Conservation (phyloP, 352 stramenopile genomes). For the Phytophthora gonapodyides region DNA sequence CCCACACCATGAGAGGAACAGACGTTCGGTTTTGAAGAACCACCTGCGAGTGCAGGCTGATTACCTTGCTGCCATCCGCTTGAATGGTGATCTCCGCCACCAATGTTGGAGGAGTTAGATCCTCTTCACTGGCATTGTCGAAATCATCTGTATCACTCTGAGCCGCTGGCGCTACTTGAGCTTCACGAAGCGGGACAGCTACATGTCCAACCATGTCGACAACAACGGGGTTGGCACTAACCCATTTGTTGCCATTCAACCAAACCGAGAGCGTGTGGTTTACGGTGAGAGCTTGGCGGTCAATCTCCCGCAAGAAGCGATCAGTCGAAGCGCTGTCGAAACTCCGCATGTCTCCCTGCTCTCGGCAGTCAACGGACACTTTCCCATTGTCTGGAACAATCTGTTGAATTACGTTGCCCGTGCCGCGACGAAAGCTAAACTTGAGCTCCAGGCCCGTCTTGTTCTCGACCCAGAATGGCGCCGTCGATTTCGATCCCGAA, state of each 20-base stretch:
- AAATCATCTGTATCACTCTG: slow-evolving; percentile 39
- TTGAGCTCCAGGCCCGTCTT: slow-evolving; percentile 82
- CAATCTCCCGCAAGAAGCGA: slow-evolving; percentile 70
- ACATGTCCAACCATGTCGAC: slow-evolving; percentile 90
- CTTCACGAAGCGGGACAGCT: slow-evolving; percentile 76
- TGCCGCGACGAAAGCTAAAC: slow-evolving; percentile 86
- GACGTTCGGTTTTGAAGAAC: slow-evolving; percentile 88
- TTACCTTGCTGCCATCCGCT: slow-evolving; percentile 87
- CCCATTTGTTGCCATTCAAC: slow-evolving; percentile 87
- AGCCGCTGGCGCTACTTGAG: slow-evolving; percentile 10
- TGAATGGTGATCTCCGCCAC: slow-evolving; percentile 89
- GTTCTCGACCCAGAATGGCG: slow-evolving; percentile 91
- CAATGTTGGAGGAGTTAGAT: slow-evolving; percentile 69
- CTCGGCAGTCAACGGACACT: slow-evolving; percentile 84
- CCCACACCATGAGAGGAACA: slow-evolving; percentile 88
- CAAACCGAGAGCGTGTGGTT: slow-evolving; percentile 90
- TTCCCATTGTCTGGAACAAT: slow-evolving; percentile 63
- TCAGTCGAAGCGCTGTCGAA: slow-evolving; percentile 86
- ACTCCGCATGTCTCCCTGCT: slow-evolving; percentile 86
- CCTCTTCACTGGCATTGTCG: slow-evolving; percentile 49
- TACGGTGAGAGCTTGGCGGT: slow-evolving; percentile 77
- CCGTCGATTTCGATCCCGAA: slow-evolving; percentile 82
- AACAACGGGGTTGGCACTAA: slow-evolving; percentile 84
- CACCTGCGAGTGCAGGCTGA: slow-evolving; percentile 87
- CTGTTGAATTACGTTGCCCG: slow-evolving; percentile 82